Base-by-base conservation (phyloP, 2,329 filamentous ascomycete genomes). In the Volutella citrinella region DNA sequence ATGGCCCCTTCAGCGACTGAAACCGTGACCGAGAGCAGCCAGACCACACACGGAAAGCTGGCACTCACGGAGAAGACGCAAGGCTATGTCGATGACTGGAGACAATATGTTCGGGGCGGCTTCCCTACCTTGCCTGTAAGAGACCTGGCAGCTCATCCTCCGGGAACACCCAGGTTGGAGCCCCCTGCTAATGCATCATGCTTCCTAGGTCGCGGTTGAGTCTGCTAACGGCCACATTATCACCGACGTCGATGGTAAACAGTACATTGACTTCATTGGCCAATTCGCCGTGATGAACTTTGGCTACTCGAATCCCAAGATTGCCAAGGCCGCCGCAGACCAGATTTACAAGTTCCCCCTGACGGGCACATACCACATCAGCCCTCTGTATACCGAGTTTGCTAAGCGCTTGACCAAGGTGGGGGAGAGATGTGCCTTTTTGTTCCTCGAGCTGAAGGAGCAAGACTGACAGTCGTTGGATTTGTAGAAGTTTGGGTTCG, bases 261-360 rank as follows among this genome's bases (percentile, higher is more conserved):
- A 38, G 17, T 41, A 41, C 27, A 41, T 41, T n/a, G 38, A 41
- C 34, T 38, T 38, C 14, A 38, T 41, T 20, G 30, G 30, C 4
- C 34, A 38, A 8, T 34, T 34, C 16, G 16, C 38, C 3, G 38
- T 41, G 19, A 22, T 41, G 13, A 41, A 38, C 20, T 38, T 38
- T 29, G 38, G 38, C 19, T 38, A 38, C 13, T 34, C 35, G 3
- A 27, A 42, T 19, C 38, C 31, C 3, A 34, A 28, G 13, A 38
- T 42, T 14, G 11, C 25, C 19, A 38, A 38, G 10, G 35, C 38
- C 3, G 35, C 28, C 3, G 21, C 28, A 10, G 35, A 42, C 10
- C 38, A 38, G 13, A 19, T 42, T 7, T 13, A 29, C 18, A 38
- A 42, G 27, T 25, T 42, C 27, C 30, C 38, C 1, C 30, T 41